phyloP scores from a whole-genome alignment of 441 rosid genomes.

The Populus tomentosa region DNA sequence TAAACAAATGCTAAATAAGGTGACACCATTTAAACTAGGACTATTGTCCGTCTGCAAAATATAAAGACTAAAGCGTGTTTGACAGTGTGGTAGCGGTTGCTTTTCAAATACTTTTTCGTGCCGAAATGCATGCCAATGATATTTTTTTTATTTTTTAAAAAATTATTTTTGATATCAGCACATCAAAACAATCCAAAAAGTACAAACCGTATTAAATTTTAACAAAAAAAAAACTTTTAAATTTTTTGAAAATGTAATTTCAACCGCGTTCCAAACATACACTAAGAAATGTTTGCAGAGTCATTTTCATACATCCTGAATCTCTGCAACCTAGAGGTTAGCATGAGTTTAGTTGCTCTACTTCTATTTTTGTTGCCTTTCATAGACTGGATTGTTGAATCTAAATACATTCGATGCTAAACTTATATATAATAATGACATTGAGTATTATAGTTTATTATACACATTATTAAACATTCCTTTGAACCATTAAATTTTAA shows the following conservation, averaged over 20 bases:
- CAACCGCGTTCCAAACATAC: too few species aligned
- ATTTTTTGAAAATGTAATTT: too few species aligned
- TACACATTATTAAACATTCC: background rate
- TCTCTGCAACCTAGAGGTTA: constrained; percentile 90
- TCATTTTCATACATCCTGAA: constrained; percentile 87
- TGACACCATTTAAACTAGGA: constrained; percentile 57
- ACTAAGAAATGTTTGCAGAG: constrained; percentile 83
- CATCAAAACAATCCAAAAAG: too few species aligned
- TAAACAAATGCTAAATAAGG: constrained; percentile 69
- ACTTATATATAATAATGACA: background rate
- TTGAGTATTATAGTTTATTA: background rate
- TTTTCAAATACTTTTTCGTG: too few species aligned
- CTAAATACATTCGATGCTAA: background rate
- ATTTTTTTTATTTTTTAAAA: too few species aligned
- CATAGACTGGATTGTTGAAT: background rate
- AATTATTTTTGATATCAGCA: too few species aligned
- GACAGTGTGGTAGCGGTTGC: too few species aligned
- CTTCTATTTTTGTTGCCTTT: background rate
- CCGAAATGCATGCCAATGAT: too few species aligned
- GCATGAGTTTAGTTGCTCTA: constrained; percentile 5
- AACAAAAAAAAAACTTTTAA: too few species aligned
- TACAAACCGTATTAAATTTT: too few species aligned
- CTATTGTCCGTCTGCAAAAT: constrained; percentile 74
- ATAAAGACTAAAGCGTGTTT: constrained; percentile 46
- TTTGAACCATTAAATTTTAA: too few species aligned